Conservation (phyloP, 148 eudicot species). For the Bassia scoparia region DNA sequence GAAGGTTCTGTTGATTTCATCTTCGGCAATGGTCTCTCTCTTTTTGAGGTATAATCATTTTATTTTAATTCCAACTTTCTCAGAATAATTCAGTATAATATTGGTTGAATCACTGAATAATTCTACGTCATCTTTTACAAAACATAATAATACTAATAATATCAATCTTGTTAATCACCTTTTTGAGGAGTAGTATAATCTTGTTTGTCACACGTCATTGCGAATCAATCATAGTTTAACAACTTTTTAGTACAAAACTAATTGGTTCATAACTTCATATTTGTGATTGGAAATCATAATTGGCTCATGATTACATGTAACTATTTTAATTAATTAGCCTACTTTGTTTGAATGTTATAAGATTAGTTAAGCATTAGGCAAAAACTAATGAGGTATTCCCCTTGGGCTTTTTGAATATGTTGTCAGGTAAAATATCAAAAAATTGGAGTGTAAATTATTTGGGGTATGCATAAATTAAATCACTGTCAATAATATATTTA, state of each 20-base stretch:
- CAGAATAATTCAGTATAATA: background rate
- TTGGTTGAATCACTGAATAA: background rate
- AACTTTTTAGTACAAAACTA: background rate
- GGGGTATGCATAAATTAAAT: too few species aligned
- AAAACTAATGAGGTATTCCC: too few species aligned
- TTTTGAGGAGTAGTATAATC: background rate
- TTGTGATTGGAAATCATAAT: constrained; percentile 6
- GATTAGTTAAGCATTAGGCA: too few species aligned
- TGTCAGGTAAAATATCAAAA: too few species aligned
- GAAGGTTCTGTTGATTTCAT: constrained; percentile 96
- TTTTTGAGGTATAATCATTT: constrained; percentile 54
- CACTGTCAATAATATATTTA: too few species aligned
- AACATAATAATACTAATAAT: too few species aligned
- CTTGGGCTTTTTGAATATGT: too few species aligned
- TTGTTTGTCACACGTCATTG: background rate
- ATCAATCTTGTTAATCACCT: background rate
- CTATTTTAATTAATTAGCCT: background rate
- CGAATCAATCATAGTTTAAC: background rate
- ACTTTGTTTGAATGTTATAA: too few species aligned
- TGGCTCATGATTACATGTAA: background rate
- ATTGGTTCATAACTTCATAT: background rate
- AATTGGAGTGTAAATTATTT: too few species aligned
- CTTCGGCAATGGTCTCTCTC: constrained; percentile 84
- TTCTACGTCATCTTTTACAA: background rate
- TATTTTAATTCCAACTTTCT: background rate